A percentile compares a stretch with the other conserved stretches of the same genome.
Conservation (phyloP, 1,139 yeast genomes). For the Yamadazyma buinensis region DNA sequence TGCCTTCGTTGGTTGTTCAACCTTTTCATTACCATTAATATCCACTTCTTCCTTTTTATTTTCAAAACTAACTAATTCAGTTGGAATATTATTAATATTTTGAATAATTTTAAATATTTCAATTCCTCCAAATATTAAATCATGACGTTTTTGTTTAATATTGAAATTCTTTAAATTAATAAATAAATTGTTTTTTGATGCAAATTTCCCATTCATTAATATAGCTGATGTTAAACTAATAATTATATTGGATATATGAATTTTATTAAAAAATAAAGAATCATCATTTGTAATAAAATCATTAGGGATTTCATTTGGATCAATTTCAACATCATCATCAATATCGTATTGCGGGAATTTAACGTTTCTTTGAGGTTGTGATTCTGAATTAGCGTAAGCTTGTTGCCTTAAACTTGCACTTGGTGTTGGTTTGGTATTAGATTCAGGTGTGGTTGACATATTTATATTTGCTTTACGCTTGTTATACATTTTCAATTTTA, state of each 20-base stretch:
- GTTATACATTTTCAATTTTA: slow-evolving; percentile 31
- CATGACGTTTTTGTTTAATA: slow-evolving; percentile 40
- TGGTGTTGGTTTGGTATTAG: not conserved
- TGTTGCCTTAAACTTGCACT: too few species aligned
- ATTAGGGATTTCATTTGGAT: slow-evolving; percentile 8
- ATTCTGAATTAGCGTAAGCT: too few species aligned
- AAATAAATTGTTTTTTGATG: slow-evolving; percentile 24
- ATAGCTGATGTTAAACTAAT: slow-evolving; percentile 48
- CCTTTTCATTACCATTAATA: slow-evolving; percentile 1
- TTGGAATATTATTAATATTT: slow-evolving; percentile 13
- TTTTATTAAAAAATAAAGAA: slow-evolving; percentile 23
- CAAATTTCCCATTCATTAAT: slow-evolving; percentile 33
- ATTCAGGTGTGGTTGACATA: slow-evolving; percentile 1
- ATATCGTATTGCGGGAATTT: slow-evolving; percentile 31
- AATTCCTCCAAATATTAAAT: slow-evolving; percentile 46
- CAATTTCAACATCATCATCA: slow-evolving; percentile 6
- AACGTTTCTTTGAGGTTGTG: too few species aligned
- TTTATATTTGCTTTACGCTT: slow-evolving; percentile 18
- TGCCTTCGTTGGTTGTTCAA: slow-evolving; percentile 31
- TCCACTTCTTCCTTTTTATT: slow-evolving; percentile 6
- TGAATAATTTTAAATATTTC: slow-evolving; percentile 26
- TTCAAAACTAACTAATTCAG: slow-evolving; percentile 20
- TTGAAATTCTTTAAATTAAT: slow-evolving; percentile 28
- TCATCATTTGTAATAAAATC: slow-evolving; percentile 5
- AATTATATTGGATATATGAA: slow-evolving; percentile 30